Conservation (phyloP, 2,329 filamentous ascomycete species). For the Diaporthe australafricana region DNA sequence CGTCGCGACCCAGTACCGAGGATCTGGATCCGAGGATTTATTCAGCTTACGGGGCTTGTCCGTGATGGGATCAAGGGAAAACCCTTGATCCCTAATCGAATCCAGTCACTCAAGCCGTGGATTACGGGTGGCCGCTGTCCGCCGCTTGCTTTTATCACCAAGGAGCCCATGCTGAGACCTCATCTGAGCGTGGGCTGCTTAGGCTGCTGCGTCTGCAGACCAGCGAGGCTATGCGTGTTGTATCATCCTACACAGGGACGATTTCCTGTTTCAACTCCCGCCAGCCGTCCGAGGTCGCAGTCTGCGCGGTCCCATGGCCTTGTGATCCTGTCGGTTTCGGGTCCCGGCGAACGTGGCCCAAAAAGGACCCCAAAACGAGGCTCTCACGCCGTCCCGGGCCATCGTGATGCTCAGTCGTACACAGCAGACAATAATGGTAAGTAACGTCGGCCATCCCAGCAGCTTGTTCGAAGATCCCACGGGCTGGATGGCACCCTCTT, state of each 20-base stretch:
- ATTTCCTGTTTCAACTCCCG: slow-evolving; percentile 21
- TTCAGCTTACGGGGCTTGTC: slow-evolving; percentile 21
- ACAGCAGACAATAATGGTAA: neutral
- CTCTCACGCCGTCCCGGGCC: slow-evolving; percentile 3
- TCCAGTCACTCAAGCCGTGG: neutral
- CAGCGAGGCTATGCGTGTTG: slow-evolving; percentile 30
- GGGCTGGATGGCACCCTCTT: slow-evolving; percentile 23
- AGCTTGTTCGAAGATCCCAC: slow-evolving; percentile 16
- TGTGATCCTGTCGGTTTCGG: slow-evolving; percentile 35
- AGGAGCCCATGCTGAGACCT: slow-evolving; percentile 17
- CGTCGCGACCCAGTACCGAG: slow-evolving; percentile 26
- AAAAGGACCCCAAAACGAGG: slow-evolving; percentile 24
- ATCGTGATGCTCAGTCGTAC: neutral
- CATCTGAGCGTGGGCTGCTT: slow-evolving; percentile 27
- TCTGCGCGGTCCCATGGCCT: slow-evolving; percentile 30
- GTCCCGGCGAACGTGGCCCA: slow-evolving; percentile 27
- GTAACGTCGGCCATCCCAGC: neutral
- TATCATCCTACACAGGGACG: slow-evolving; percentile 11
- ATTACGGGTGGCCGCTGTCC: slow-evolving; percentile 20
- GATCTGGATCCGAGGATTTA: slow-evolving; percentile 32
- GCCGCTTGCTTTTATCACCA: slow-evolving; percentile 22
- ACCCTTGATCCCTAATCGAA: slow-evolving; percentile 16
- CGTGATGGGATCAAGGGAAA: slow-evolving; percentile 2
- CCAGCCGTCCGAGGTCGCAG: slow-evolving; percentile 31
- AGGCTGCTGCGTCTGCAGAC: slow-evolving; percentile 18